Percentiles rank a stretch among this genome's conserved stretches.
Evolutionary conservation across 1,284 basidiomycete species (phyloP).

Genomic region (Ustilago trichophora): DNA sequence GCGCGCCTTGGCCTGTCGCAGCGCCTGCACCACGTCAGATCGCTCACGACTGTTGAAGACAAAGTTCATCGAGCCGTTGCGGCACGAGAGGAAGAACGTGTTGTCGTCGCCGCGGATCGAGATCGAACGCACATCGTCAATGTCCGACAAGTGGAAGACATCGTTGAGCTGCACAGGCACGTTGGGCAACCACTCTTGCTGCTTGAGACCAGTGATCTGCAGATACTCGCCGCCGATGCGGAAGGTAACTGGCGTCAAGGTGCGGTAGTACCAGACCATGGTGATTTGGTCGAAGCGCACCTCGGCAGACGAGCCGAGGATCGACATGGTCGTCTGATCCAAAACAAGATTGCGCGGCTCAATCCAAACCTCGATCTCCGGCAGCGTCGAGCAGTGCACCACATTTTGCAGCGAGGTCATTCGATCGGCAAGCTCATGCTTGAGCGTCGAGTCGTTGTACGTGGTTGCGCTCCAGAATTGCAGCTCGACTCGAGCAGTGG

Average conservation of each 20-base stretch:
- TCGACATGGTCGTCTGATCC: conserved; percentile 42
- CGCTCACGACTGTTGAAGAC: conserved; percentile 61
- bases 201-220: conserved; percentile 60
- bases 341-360: conserved; percentile 56
- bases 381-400: conserved; percentile 35
- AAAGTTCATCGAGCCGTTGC: conserved; percentile 56
- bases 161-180: conserved; percentile 49
- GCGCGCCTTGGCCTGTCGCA: conserved; percentile 59
- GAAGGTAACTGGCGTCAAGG: conserved; percentile 57
- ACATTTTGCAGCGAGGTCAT: conserved; percentile 38
- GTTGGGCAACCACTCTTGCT: conserved; percentile 48
- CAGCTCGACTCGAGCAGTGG: conserved; percentile 39
- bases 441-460: conserved; percentile 27
- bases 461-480: conserved; percentile 28
- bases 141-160: conserved; percentile 60
- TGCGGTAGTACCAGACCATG: conserved; percentile 62
- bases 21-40: conserved; percentile 57
- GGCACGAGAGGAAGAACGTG: conserved; percentile 61
- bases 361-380: conserved; percentile 53
- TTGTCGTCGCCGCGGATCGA: conserved; percentile 63
- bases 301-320: conserved; percentile 44
- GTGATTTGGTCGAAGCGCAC: conserved; percentile 54
- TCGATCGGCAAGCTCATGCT: conserved; percentile 30
- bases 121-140: conserved; percentile 60
- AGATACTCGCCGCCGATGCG: conserved; percentile 56